Evolutionary conservation across 441 rosid genomes (phyloP).

Genomic region (Brassica balearica): DNA sequence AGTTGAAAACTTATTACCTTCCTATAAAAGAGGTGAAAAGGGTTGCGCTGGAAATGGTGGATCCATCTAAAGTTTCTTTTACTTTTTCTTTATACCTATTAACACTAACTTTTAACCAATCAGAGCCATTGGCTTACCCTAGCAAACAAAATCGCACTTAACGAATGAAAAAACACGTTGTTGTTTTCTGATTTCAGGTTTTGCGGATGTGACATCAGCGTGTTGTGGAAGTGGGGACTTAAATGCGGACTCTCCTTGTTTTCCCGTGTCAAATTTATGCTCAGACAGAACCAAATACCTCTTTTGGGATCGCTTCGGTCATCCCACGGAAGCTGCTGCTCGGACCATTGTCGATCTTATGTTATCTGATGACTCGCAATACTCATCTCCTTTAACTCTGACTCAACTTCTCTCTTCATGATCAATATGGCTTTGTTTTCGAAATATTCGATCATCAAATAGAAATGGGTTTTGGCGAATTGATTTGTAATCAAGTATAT

Average conservation of each 20-base stretch:
- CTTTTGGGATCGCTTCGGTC: constrained; percentile 75
- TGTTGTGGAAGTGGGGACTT: constrained; percentile 86
- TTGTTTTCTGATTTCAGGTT: constrained; percentile 25
- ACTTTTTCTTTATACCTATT: too few relatives aligned
- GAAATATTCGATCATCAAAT: background rate
- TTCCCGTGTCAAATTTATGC: constrained; percentile 67
- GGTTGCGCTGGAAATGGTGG: too few relatives aligned
- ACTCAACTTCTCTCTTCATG: constrained; percentile 37
- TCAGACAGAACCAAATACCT: constrained; percentile 70
- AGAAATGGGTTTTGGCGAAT: background rate
- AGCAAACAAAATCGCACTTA: constrained; percentile 6
- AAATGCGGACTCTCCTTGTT: constrained; percentile 61
- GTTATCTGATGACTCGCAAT: background rate
- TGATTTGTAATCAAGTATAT: background rate
- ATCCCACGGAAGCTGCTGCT: constrained; percentile 49
- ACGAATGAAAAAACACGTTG: background rate
- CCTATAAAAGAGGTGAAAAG: too few relatives aligned
- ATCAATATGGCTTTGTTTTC: constrained; percentile 4
- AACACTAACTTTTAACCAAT: too few relatives aligned
- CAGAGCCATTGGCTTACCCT: too few relatives aligned
- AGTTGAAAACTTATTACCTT: too few relatives aligned
- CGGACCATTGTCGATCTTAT: too few relatives aligned
- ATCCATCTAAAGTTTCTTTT: too few relatives aligned
- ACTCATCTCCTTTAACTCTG: constrained; percentile 38
- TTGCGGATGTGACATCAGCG: constrained; percentile 65